Conservation (phyloP, 2,329 filamentous ascomycete genomes). For the Microsporum canis region DNA sequence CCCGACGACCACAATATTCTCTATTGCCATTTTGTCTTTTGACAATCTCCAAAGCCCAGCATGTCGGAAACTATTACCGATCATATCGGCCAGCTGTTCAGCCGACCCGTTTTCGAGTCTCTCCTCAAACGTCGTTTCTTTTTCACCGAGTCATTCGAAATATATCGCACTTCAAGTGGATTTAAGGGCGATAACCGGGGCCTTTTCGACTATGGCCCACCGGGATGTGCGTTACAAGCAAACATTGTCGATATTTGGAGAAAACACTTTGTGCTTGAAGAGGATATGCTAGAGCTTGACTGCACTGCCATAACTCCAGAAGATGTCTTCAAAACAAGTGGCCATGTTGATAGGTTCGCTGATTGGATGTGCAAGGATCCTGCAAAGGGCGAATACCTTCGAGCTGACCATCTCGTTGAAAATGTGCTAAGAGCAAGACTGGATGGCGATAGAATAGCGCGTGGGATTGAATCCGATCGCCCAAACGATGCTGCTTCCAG, state of each 20-base stretch:
- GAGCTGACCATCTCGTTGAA: conserved; percentile 93
- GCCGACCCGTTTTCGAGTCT: no score
- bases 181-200: conserved; percentile 54
- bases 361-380: conserved; percentile 99
- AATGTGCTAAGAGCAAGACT: conserved; percentile 78
- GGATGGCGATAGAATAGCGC: conserved; percentile 84
- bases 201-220: conserved; percentile 87
- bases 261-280: conserved; percentile 85
- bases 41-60: no score
- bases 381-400: conserved; percentile 91
- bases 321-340: conserved; percentile 86
- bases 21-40: no score
- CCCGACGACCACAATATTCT: no score
- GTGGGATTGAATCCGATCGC: conserved; percentile 40
- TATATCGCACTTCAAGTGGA: conserved; percentile 50
- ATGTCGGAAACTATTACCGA: no score
- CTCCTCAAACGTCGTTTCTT: no score
- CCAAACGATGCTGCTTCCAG: no score
- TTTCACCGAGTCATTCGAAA: conserved; percentile 59
- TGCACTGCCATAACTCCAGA: conserved; percentile 89
- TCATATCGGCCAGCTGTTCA: no score
- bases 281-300: conserved; percentile 92
- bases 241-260: conserved; percentile 84
- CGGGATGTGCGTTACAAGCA: conserved; percentile 73
- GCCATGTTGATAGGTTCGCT: conserved; percentile 95